Percentiles rank a stretch among this genome's conserved stretches.
Conservation (phyloP, 2,329 filamentous ascomycete genomes). For the Pestalotiopsis sp. region DNA sequence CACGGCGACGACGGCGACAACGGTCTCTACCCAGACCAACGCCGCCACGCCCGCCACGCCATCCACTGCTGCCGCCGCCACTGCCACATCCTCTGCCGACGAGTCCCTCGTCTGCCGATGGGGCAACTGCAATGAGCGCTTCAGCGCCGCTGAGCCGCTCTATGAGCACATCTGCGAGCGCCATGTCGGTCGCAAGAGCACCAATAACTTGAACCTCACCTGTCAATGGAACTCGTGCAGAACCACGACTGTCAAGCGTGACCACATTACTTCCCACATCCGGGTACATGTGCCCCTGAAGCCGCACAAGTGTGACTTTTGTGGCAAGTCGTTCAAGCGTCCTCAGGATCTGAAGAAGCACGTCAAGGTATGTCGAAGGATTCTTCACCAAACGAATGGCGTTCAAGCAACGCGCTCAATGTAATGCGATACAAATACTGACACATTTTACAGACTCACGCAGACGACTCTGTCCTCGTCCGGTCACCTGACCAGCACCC, state of each 20-base stretch:
- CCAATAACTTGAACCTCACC: conserved; percentile 96
- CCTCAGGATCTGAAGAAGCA: conserved; percentile 99
- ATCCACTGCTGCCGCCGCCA: conserved; percentile 36
- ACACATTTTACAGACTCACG: conserved; percentile 67
- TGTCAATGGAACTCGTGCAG: conserved; percentile 97
- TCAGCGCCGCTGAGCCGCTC: conserved; percentile 58
- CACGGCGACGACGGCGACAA: conserved; percentile 5
- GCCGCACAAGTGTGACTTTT: conserved; percentile 98
- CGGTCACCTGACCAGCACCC: conserved; percentile 54
- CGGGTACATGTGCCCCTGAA: conserved; percentile 98
- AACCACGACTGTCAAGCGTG: conserved; percentile 96
- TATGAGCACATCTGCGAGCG: conserved; percentile 96
- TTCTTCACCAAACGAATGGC: not conserved
- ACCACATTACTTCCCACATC: conserved; percentile 99
- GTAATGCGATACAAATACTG: not conserved
- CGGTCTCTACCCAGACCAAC: not conserved
- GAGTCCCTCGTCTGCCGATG: conserved; percentile 61
- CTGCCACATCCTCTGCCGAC: conserved; percentile 43
- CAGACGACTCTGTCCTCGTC: conserved; percentile 83
- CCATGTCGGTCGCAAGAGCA: conserved; percentile 98
- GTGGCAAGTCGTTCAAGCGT: conserved; percentile 98
- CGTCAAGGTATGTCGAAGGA: conserved; percentile 68
- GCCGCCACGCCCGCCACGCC: conserved; percentile 50
- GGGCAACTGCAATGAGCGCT: conserved; percentile 62
- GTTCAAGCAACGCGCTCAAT: not conserved